These are phyloP conservation scores for Nakazawaea holstii DNA, from an alignment of 805 yeast species.

Conservation along the genomic window DNA sequence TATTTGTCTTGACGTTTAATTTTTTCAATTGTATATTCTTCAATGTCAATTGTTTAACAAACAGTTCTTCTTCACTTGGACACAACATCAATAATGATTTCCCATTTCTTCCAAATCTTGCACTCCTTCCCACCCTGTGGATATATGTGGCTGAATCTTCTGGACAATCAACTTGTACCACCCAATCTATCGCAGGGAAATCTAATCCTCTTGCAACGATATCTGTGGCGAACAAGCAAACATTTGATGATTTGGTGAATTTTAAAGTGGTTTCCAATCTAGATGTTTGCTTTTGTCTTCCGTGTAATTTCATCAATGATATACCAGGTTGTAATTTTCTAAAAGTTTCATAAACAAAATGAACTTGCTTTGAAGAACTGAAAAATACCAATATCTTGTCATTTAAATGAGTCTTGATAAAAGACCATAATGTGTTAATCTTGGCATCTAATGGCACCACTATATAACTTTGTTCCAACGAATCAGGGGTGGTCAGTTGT, in stretches of 20 bases:
- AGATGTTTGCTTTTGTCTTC: constrained; percentile 87
- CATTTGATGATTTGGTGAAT: constrained; percentile 72
- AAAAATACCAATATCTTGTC: constrained; percentile 76
- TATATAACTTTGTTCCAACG: constrained; percentile 79
- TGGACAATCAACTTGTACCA: constrained; percentile 87
- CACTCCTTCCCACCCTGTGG: constrained; percentile 87
- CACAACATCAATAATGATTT: constrained; percentile 77
- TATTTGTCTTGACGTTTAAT: constrained; percentile 70
- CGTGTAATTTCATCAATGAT: constrained; percentile 78
- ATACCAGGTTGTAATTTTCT: constrained; percentile 90
- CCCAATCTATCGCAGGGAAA: constrained; percentile 93
- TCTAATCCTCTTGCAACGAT: constrained; percentile 90
- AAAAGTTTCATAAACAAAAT: constrained; percentile 82
- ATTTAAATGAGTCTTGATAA: constrained; percentile 77
- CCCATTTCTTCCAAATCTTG: constrained; percentile 82
- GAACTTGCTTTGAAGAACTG: constrained; percentile 87
- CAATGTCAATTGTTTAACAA: constrained; percentile 55
- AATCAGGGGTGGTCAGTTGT: constrained; percentile 58
- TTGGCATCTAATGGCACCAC: constrained; percentile 72
- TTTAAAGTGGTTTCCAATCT: constrained; percentile 77
- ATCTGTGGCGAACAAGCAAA: constrained; percentile 85
- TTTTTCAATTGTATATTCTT: constrained; percentile 66
- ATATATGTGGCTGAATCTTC: constrained; percentile 87
- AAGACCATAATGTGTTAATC: constrained; percentile 80
- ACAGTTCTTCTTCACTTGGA: constrained; percentile 77